A percentile compares a stretch with the other conserved stretches of the same genome.
These are phyloP conservation scores for Buxus sempervirens DNA, from an alignment of 164 flowering plant genomes.

Conservation along the genomic window DNA sequence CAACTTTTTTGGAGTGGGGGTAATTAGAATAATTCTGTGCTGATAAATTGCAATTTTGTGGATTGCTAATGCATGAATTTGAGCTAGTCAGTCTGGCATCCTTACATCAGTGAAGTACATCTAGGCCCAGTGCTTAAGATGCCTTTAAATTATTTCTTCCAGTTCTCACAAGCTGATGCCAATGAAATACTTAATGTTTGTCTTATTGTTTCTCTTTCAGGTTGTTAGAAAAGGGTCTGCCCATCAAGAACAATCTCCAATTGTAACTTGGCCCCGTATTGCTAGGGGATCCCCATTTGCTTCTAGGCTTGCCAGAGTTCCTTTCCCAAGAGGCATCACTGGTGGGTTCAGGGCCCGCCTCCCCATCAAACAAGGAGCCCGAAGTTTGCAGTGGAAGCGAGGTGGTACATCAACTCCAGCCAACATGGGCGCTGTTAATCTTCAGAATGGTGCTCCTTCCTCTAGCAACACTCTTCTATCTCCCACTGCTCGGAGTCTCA, in stretches of 20 bases:
- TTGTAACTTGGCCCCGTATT: conserved; percentile 50
- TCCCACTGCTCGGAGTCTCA: conserved; percentile 46
- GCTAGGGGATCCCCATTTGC: conserved; percentile 53
- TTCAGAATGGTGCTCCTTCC: conserved; percentile 23
- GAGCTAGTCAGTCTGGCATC: no score
- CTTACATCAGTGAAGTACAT: no score
- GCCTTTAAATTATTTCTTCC: not conserved
- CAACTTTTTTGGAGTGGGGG: no score
- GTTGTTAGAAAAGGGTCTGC: conserved; percentile 57
- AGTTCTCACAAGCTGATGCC: not conserved
- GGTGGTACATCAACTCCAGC: conserved; percentile 32
- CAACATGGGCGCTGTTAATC: conserved; percentile 8
- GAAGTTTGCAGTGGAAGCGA: conserved; percentile 93
- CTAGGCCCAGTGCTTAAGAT: no score
- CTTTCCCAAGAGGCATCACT: conserved; percentile 56
- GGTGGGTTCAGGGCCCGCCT: conserved; percentile 43
- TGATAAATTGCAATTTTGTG: no score
- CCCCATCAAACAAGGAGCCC: conserved; percentile 53
- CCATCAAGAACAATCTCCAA: conserved; percentile 43
- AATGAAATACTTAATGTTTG: not conserved
- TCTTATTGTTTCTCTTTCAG: conserved; percentile 27
- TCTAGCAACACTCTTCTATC: conserved; percentile 24
- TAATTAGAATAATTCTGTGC: no score
- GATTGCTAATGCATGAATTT: no score
- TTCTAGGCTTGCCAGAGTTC: conserved; percentile 45